phyloP scores from a whole-genome alignment of 2,329 filamentous ascomycete species.

The Botrytis porri region DNA sequence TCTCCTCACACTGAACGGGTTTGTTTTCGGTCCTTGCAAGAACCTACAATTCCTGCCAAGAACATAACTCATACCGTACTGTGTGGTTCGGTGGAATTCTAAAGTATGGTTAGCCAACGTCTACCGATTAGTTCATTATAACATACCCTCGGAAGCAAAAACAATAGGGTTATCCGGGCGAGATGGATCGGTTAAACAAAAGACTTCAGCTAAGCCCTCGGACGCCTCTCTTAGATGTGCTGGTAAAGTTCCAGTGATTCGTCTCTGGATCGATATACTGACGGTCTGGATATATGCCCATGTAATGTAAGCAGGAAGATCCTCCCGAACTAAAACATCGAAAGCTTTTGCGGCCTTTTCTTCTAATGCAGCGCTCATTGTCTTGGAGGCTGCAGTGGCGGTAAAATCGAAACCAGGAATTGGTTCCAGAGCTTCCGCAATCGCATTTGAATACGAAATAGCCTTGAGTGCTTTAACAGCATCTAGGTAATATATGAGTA shows the following conservation, averaged over 20 bases:
- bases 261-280: slow-evolving; percentile 64
- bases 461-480: slow-evolving; percentile 68
- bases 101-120: slow-evolving; percentile 13
- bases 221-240: slow-evolving; percentile 64
- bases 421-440: slow-evolving; percentile 58
- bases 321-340: slow-evolving; percentile 60
- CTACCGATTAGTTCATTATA: not conserved
- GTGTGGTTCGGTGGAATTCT: slow-evolving; percentile 73
- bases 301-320: slow-evolving; percentile 69
- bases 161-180: slow-evolving; percentile 72
- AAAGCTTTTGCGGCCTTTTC: slow-evolving; percentile 65
- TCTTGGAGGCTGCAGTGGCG: slow-evolving; percentile 47
- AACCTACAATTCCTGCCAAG: slow-evolving; percentile 77
- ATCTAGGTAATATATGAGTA: slow-evolving; percentile 70
- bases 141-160: slow-evolving; percentile 68
- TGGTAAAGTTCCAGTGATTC: slow-evolving; percentile 66
- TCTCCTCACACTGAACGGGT: slow-evolving; percentile 58
- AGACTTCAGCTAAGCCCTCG: slow-evolving; percentile 72
- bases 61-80: slow-evolving; percentile 70
- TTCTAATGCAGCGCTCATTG: slow-evolving; percentile 57
- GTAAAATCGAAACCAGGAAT: slow-evolving; percentile 57
- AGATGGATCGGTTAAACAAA: slow-evolving; percentile 73
- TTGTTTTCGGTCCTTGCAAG: slow-evolving; percentile 71
- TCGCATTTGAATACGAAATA: slow-evolving; percentile 67
- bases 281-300: slow-evolving; percentile 67